Base-by-base conservation (phyloP, 257 asterid genomes). In the Lavandula angustifolia region DNA sequence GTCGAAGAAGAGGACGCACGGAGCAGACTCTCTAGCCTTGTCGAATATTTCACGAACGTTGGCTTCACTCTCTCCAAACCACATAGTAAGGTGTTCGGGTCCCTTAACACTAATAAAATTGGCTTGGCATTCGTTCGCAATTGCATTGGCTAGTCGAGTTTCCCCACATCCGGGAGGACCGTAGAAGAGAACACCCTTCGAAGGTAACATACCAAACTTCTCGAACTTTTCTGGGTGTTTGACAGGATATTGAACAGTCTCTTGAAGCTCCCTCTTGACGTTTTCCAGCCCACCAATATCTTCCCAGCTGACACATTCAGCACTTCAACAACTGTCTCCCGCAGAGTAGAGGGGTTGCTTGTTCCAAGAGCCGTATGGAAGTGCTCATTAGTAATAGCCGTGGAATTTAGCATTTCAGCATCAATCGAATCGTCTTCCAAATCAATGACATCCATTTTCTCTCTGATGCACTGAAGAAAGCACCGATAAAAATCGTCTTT, bases 11-110 rank as follows among this genome's bases (percentile, higher is more conserved):
- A 83, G 80, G 41, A 75, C 81, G 60, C 86, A 80, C 3, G 88
- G 88, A 29, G 84, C 88, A 61, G 88, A 80, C 67, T 73, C 80
- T 43, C 88, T 71, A 34, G 86, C 88, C 73, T 82, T 82, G 72
- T 80, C 85, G 51, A 82, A 82, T 38, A 82, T 78, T 62, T 82
- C 85, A 32, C 84, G 78, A 53, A 80, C 85, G 68, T 80, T 80
- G 11, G 85, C 85, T 62, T 82, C 88, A 73, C 88, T 82, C 73
- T 82, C 88, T 49, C 88, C 88, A 54, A 82, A 82, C 85, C 85
- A 82, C 85, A 80, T 80, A 9, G 88, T 82, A 33, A 82, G 82
- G 62, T 77, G 35, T 72, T 82, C 88, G 50, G 88, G 88, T 3
- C 85, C 88, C 73, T 83, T 83, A 17, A 83, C 58, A 57, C 88